Evolutionary conservation across 2,329 filamentous ascomycete genomes (phyloP).

Genomic region (Apiospora rasikravindrae): DNA sequence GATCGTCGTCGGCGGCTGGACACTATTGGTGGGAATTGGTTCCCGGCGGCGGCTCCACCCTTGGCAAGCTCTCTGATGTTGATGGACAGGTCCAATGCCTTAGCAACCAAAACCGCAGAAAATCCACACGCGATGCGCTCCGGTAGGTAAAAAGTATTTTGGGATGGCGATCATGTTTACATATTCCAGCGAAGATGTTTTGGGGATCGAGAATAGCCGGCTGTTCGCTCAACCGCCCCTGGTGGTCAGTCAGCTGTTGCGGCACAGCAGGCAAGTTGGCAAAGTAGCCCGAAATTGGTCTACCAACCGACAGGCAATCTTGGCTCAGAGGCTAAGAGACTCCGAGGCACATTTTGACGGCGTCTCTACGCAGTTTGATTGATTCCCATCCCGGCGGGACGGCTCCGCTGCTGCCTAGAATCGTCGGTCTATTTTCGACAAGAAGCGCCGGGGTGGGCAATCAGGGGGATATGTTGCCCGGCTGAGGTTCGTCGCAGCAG

Average conservation of each 20-base stretch:
- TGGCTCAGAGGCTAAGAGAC: background rate
- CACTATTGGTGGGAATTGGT: no score
- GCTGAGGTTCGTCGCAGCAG: no score
- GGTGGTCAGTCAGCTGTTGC: background rate
- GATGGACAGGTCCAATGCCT: background rate
- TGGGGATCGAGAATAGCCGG: background rate
- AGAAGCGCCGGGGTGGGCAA: background rate
- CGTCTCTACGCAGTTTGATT: background rate
- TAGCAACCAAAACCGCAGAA: background rate
- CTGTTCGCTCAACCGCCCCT: background rate
- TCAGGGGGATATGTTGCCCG: no score
- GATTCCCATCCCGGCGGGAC: background rate
- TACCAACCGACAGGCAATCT: background rate
- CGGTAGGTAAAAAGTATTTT: background rate
- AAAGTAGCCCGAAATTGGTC: background rate
- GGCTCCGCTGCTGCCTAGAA: background rate
- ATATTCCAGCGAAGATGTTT: background rate
- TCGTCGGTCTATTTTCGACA: background rate
- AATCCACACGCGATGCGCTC: background rate
- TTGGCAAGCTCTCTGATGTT: background rate
- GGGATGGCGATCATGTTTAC: background rate
- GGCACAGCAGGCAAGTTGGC: slow-evolving; percentile 1
- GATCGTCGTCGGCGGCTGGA: no score
- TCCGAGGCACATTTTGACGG: no score
- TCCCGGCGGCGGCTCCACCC: no score